Conservation (phyloP, 2,329 filamentous ascomycete species). For the Coniochaeta prunicola region DNA sequence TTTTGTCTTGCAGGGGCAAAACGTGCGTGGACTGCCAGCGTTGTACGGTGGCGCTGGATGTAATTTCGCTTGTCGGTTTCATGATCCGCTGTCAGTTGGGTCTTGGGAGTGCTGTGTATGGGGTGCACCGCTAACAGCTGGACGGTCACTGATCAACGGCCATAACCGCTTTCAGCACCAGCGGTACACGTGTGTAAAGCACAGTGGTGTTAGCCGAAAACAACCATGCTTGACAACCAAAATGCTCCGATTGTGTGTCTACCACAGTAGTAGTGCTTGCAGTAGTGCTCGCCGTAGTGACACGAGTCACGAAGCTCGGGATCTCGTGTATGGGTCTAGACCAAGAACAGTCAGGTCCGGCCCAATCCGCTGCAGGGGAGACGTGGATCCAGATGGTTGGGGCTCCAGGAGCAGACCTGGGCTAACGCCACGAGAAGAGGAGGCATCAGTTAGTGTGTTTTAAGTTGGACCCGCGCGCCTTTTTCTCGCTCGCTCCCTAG, state of each 20-base stretch:
- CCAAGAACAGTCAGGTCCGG: not conserved
- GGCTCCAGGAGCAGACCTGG: not conserved
- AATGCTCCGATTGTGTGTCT: not conserved
- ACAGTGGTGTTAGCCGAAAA: not conserved
- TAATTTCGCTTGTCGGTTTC: constrained; percentile 4
- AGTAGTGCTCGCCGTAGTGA: no score
- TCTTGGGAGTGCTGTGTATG: not conserved
- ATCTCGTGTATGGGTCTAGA: not conserved
- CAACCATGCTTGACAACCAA: not conserved
- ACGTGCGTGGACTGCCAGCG: not conserved
- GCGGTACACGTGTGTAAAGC: not conserved
- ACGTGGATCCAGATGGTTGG: not conserved
- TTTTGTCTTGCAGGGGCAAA: not conserved
- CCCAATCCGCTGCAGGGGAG: not conserved
- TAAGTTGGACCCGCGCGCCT: constrained; percentile 1
- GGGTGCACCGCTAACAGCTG: not conserved
- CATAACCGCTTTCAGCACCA: not conserved
- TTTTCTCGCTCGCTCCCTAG: not conserved
- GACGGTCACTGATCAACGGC: not conserved
- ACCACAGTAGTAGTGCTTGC: no score
- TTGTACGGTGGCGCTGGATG: not conserved
- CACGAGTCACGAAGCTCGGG: not conserved
- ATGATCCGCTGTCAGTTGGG: not conserved
- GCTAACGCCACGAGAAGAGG: not conserved
- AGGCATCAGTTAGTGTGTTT: not conserved